A percentile compares a stretch with the other conserved stretches of the same genome.
These are phyloP conservation scores for Peniophora sp. DNA, from an alignment of 1,284 basidiomycete species.

Conservation along the genomic window DNA sequence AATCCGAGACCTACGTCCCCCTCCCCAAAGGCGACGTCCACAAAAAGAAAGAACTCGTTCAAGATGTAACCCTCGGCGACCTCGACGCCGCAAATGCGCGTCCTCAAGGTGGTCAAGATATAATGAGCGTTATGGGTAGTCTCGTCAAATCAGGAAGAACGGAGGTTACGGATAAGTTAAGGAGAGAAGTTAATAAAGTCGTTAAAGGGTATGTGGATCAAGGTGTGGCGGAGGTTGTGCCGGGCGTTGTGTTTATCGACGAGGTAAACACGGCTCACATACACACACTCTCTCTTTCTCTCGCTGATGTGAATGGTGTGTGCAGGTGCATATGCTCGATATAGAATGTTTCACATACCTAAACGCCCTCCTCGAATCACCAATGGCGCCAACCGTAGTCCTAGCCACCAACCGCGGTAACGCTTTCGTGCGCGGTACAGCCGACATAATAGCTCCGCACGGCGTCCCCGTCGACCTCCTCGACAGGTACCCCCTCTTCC, in stretches of 20 bases:
- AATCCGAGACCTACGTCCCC: conserved; percentile 97
- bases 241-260: conserved; percentile 97
- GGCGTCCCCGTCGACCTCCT: conserved; percentile 92
- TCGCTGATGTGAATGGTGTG: not conserved
- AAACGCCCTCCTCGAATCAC: conserved; percentile 91
- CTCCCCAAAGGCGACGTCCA: conserved; percentile 98
- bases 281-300: not conserved
- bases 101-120: conserved; percentile 93
- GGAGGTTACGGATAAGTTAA: conserved; percentile 94
- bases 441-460: conserved; percentile 87
- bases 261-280: conserved; percentile 75
- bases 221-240: conserved; percentile 95
- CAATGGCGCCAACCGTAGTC: conserved; percentile 96
- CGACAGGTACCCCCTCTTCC: conserved; percentile 55
- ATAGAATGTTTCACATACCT: conserved; percentile 99
- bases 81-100: conserved; percentile 95
- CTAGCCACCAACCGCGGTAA: conserved; percentile 95
- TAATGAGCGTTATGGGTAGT: conserved; percentile 99
- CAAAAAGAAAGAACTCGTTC: conserved; percentile 95
- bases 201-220: conserved; percentile 98
- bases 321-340: conserved; percentile 96
- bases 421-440: conserved; percentile 86
- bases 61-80: conserved; percentile 95
- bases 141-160: conserved; percentile 91
- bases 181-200: conserved; percentile 96